These are phyloP conservation scores for Pichia terricola DNA, from an alignment of 1,139 yeast genomes.

Conservation along the genomic window DNA sequence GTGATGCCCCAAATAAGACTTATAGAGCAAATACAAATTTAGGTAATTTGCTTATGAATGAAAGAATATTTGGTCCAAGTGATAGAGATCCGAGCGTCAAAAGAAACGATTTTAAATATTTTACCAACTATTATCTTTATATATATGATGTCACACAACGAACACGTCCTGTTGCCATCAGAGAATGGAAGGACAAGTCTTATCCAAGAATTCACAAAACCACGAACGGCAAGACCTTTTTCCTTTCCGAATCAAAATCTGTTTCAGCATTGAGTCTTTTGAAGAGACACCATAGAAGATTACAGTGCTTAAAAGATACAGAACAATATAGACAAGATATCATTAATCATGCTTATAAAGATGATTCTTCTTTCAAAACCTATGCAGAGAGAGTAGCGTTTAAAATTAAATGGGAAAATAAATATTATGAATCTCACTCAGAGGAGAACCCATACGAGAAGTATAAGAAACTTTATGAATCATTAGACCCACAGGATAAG, in stretches of 20 bases:
- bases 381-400: constrained; percentile 17
- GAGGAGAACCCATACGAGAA: constrained; percentile 1
- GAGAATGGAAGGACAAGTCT: constrained; percentile 67
- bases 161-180: constrained; percentile 70
- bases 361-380: constrained; percentile 3
- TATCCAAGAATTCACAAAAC: constrained; percentile 30
- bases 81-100: constrained; percentile 84
- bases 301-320: constrained; percentile 25
- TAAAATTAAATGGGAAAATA: constrained; percentile 17
- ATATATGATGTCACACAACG: constrained; percentile 75
- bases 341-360: constrained; percentile 2
- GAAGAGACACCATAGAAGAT: constrained; percentile 26
- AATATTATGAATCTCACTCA: constrained; percentile 1
- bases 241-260: constrained; percentile 24
- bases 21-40: constrained; percentile 26
- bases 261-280: constrained; percentile 19
- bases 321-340: constrained; percentile 26
- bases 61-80: constrained; percentile 75
- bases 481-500: constrained; percentile 2
- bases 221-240: constrained; percentile 33
- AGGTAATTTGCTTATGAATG: constrained; percentile 68
- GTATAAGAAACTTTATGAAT: background rate
- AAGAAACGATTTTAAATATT: constrained; percentile 77
- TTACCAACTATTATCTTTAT: constrained; percentile 65
- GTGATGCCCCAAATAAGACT: background rate